Evolutionary conservation across 805 yeast species (phyloP), one percentile per base, ranked within the genome.

Genomic region (Millerozyma miso): DNA sequence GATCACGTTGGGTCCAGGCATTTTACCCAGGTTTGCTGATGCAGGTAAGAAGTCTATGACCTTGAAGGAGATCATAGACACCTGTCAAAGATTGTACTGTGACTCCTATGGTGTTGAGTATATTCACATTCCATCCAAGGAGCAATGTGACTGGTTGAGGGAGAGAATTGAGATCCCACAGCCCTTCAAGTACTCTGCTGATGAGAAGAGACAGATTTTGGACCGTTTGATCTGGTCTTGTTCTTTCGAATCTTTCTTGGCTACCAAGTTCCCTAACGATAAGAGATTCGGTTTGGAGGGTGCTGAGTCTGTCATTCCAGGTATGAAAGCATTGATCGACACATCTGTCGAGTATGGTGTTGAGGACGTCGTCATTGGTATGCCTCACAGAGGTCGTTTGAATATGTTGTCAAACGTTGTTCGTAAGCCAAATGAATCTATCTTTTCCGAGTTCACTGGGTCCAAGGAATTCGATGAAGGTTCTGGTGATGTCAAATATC

Each of bases 351-450:
- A 86, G 53, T 71, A 74, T 48, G 99, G 99, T 56, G 84, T 91
- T 41, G 97, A 90, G 70, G 98, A 91, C 65, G 83, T 93, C 48
- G 95, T 91, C 58, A 85, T 93, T 57, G 99, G 99, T 74, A 93
- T 93, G 98, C 97, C 99, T 41, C 99, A 93, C 72, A 87, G 99
- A 79, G 99, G 99, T 72, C 84, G 99, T 75, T 77, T 93, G 59
- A 93, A 93, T 69, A 90, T 93, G 84, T 80, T 93, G 69, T 88
- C 98, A 47, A 93, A 93, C 73, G 98, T 93, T 58, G 97, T 93
- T 39, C 86, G 99, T 74, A 93, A 93, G 69, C 98, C 99, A 58
- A 90, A 93, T 65, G 98, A 91, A 74, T 89, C 97, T 39, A 93
- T 93, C 62, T 91, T 93, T 69, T 83, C 95, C 41, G 99, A 93